Base-by-base conservation (phyloP, 768 basidiomycete genomes). In the Auricularia auricula-judae region DNA sequence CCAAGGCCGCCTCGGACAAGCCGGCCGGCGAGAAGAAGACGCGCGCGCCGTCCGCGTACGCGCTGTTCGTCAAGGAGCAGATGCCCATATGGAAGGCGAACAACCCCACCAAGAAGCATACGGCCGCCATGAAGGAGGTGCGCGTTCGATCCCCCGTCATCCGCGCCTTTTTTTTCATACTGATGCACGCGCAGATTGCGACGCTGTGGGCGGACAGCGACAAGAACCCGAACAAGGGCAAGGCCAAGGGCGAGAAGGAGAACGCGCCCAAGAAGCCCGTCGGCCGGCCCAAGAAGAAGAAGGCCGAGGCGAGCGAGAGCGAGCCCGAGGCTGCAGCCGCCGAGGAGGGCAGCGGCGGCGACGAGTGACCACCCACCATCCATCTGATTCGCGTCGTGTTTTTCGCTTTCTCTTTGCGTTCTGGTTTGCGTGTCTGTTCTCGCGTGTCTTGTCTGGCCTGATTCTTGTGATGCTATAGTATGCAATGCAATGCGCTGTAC, bases 61-160 rank as follows among this genome's bases (percentile, higher is more conserved):
- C 56, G 56, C 56, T 59, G 7, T 59, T 59, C 56, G 56, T 59
- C 56, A 59, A 59, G 56, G 56, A 59, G 56, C 56, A 59, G 34
- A 59, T 59, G 56, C 56, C 56, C 29, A 59, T 59, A 12, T 59
- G 56, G 56, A 59, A 59, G 56, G 56, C 14, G 23, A 59, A 59
- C 29, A 59, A 59, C 56, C 56, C 56, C 16, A 18, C 23, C 23
- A 59, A 59, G 56, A 59, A 59, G 56, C 56, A 59, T 4, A 59
- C 56, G 23, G 56, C 14, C 16, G 56, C 56, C 23, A 59, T 59
- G 56, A 59, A 59, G 56, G 56, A 59, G 56, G 56, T 59, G 10
- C 47, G 47, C 16, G 8, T 18, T 51, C 47, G 47, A 10, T 44
- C 18, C 21, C 47, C 5, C 47, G 11, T 21, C 1, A 18, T 18